Base-by-base conservation (phyloP, 164 flowering plant genomes). In the Berberis thunbergii region DNA sequence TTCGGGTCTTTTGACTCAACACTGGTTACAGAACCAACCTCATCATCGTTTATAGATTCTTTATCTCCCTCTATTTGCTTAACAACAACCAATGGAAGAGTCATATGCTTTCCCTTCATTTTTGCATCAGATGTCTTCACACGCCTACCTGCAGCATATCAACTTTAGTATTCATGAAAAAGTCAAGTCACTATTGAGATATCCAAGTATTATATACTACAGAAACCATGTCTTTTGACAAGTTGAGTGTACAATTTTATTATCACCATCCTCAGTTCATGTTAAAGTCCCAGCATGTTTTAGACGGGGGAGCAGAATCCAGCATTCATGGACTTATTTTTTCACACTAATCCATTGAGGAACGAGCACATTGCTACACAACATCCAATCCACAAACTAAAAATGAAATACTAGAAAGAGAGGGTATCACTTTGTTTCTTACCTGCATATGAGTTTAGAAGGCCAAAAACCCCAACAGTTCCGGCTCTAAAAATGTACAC, bases 1-100 rank as follows among this genome's bases (percentile, higher is more conserved):
- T 63, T 68, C 11, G 68, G 61, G 26, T 75, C 76, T 58, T 64
- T 57, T 6, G 73, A 69, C 48, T 64, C 57, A n/a, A 67, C 77
- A 64, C 74, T 49, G 6, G 43, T 44, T n/a, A 43, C 66, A 12
- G 66, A 64, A 43, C 42, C 50, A 64, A 53, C 66, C 59, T 64
- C 49, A 2, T 44, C 45, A 54, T 2, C 38, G 49, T 5, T 7
- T 48, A 10, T 57, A 3, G 6, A 26, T 7, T 10, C 2, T 5
- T 57, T 45, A 39, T 64, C 44, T 1, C 11, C 44, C 1, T 39
- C 45, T 4, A 42, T 7, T 3, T 8, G 11, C 11, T 39, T 65
- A 53, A 69, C 62, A 59, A 56, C 11, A 39, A 63, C 57, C 9
- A 64, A 46, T 45, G 71, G 72, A 8, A 45, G 62, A 65, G 77